Evolutionary conservation across 148 eudicot genomes (phyloP).

Genomic region (Hydrangea macrophylla): DNA sequence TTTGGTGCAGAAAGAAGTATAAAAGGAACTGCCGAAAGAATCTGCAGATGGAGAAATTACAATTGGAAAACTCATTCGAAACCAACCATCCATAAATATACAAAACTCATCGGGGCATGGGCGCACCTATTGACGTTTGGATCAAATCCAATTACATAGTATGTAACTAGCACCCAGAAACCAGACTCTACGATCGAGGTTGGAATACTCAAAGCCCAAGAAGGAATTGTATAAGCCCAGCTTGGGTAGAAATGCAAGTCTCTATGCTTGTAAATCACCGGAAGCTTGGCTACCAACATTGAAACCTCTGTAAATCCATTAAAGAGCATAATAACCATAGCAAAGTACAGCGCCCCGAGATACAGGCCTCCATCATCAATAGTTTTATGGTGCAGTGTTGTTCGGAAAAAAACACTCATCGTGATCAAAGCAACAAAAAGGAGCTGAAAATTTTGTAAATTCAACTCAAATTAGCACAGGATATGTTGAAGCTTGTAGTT

Average conservation of each 20-base stretch:
- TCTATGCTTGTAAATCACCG: constrained; percentile 88
- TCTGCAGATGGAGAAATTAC: constrained; percentile 38
- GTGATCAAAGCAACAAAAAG: constrained; percentile 85
- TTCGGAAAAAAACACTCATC: constrained; percentile 91
- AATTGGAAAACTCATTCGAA: neutral
- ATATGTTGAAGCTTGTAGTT: neutral
- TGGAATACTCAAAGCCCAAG: constrained; percentile 89
- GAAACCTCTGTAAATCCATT: constrained; percentile 99
- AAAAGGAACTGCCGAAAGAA: constrained; percentile 77
- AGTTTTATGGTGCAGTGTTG: constrained; percentile 75
- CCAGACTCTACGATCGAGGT: constrained; percentile 86
- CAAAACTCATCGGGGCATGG: constrained; percentile 11
- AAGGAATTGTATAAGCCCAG: constrained; percentile 91
- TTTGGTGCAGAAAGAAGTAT: constrained; percentile 86
- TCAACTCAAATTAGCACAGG: constrained; percentile 4
- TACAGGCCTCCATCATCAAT: constrained; percentile 82
- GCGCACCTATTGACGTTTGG: constrained; percentile 70
- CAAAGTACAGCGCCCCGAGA: constrained; percentile 84
- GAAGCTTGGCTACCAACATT: constrained; percentile 91
- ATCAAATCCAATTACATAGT: constrained; percentile 90
- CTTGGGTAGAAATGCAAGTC: constrained; percentile 92
- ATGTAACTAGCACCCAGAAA: constrained; percentile 85
- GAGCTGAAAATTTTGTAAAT: constrained; percentile 58
- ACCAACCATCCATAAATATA: neutral
- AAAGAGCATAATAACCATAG: constrained; percentile 95